Evolutionary conservation across 768 basidiomycete genomes (phyloP), one percentile per base, ranked within the genome.

Genomic region (Termitomyces titanicus): DNA sequence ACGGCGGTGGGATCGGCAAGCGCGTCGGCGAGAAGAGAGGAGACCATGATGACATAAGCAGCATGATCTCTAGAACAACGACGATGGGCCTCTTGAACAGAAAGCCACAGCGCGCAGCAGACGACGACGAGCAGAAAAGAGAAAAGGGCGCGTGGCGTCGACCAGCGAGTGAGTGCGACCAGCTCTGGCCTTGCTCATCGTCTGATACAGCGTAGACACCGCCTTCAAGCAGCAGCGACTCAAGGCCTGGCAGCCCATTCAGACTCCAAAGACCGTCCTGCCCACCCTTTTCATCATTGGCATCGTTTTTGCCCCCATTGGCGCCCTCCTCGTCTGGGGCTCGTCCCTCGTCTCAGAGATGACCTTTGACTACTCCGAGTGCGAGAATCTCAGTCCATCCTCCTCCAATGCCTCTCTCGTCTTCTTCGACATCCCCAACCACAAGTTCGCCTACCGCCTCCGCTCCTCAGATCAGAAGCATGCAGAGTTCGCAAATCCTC

Each of bases 181-280:
- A 52, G 57, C 44, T 57, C 46, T 50, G 53, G 47, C 18, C 46
- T 60, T 61, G 58, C 54, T 65, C 59, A 63, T 57, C 39, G 42
- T 63, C 61, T 53, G 51, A 47, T 1, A 22, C 25, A 12, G 25
- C 33, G 15, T 70, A 97, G 94, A 98, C 73, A 98, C 95, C 56
- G 96, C 95, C 38, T 98, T 97, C 83, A 98, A 97, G 75, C 97
- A 99, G 71, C 97, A 99, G 72, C 89, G 97, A 53, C 83, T 99
- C 68, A 98, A 98, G 77, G 97, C 97, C 66, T 99, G 97, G 97
- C 97, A 99, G 79, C 97, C 97, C 9, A 98, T 99, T 68, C 81
- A 98, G 45, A 98, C 95, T 5, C 97, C 97, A 5, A 95, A 95
- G 72, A 97, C 94, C 1, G 97, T 99, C 20, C 82, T 99, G 15